Percentiles rank a stretch among this genome's conserved stretches.
Conservation (phyloP, 2,329 filamentous ascomycete genomes). For the Beauveria scarabaeidicola region DNA sequence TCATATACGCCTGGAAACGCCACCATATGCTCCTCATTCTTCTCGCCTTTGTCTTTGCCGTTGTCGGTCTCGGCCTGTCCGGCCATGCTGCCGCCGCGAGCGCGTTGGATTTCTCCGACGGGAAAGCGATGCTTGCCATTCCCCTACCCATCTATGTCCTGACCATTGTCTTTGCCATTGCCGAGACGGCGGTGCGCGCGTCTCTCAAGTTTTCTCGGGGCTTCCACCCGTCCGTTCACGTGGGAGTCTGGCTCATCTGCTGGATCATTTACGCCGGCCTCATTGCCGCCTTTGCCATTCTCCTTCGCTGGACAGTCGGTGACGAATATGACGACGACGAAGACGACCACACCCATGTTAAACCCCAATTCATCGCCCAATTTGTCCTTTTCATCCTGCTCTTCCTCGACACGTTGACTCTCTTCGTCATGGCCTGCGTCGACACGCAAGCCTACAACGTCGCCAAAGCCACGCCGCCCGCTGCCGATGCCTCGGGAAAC, state of each 20-base stretch:
- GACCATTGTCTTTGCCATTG: neutral
- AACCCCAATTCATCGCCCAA: neutral
- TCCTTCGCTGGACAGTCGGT: neutral
- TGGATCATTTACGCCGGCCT: conserved; percentile 2
- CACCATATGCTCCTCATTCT: neutral
- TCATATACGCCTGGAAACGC: neutral
- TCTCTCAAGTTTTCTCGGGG: neutral
- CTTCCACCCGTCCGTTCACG: conserved; percentile 3
- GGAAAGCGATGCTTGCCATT: neutral
- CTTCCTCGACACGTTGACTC: neutral
- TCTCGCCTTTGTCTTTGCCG: neutral
- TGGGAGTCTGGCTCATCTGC: conserved; percentile 3
- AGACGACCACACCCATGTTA: neutral
- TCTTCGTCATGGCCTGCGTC: neutral
- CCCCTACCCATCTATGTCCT: neutral
- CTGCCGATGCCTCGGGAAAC: neutral
- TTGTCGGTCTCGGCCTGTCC: neutral
- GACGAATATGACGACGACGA: neutral
- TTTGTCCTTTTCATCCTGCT: conserved; percentile 1
- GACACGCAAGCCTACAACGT: conserved; percentile 1
- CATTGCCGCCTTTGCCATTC: neutral
- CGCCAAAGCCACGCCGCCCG: neutral
- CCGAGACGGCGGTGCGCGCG: neutral
- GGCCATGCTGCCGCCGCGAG: neutral
- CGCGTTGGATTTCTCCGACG: neutral